Conservation (phyloP, 1,139 yeast species). For the Entelexis sorbosivorans region DNA sequence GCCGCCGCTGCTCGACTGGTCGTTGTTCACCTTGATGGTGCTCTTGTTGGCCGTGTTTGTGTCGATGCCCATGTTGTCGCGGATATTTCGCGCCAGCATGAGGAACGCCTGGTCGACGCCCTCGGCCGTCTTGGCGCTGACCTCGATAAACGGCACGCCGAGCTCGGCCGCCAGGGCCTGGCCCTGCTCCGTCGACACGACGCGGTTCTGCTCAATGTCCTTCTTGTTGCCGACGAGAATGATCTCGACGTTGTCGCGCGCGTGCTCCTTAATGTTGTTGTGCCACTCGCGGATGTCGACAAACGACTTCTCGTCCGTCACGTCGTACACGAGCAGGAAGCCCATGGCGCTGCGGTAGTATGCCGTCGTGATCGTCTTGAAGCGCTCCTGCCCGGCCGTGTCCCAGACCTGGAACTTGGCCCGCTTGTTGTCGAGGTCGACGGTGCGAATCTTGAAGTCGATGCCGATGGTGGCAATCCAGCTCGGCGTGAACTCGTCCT, state of each 20-base stretch:
- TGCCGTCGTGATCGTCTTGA: conserved; percentile 95
- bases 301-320: conserved; percentile 87
- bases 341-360: conserved; percentile 99
- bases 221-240: conserved; percentile 91
- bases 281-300: conserved; percentile 82
- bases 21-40: conserved; percentile 21
- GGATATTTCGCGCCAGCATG: conserved; percentile 78
- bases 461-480: conserved; percentile 96
- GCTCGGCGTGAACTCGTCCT: conserved; percentile 91
- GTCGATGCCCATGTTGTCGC: conserved; percentile 50
- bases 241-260: conserved; percentile 88
- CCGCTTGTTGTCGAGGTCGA: conserved; percentile 83
- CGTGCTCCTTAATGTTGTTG: conserved; percentile 90
- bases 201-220: conserved; percentile 64
- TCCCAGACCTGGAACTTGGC: conserved; percentile 97
- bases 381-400: conserved; percentile 97
- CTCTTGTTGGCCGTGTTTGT: conserved; percentile 26
- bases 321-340: conserved; percentile 88
- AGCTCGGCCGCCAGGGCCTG: conserved; percentile 77
- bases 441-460: conserved; percentile 94
- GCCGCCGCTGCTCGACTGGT: conserved; percentile 15
- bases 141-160: conserved; percentile 85
- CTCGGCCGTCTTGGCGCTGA: conserved; percentile 86
- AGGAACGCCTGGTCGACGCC: conserved; percentile 88
- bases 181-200: conserved; percentile 80